Evolutionary conservation across 2,329 filamentous ascomycete species (phyloP).

Genomic region (Rutstroemia sp.): DNA sequence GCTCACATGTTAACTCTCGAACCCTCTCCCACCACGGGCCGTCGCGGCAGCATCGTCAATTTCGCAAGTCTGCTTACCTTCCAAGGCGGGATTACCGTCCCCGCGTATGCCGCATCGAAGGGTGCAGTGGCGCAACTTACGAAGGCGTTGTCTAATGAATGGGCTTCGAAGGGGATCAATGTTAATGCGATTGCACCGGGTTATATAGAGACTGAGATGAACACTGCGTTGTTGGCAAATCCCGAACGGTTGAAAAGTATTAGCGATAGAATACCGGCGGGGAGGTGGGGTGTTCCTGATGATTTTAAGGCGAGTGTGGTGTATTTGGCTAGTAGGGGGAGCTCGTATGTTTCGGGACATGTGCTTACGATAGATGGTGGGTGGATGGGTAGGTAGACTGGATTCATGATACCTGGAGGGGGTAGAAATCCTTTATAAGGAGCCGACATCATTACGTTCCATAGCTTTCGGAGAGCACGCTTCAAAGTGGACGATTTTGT

Average conservation of each 20-base stretch:
- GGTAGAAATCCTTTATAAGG: background rate
- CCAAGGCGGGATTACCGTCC: conserved; percentile 83
- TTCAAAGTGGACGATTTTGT: no score
- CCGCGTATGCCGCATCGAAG: conserved; percentile 81
- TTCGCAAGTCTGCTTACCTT: conserved; percentile 80
- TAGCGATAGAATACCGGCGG: conserved; percentile 72
- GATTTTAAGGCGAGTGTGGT: conserved; percentile 83
- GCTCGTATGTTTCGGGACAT: conserved; percentile 76
- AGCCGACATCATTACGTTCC: background rate
- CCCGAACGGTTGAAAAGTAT: conserved; percentile 64
- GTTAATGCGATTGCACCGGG: conserved; percentile 88
- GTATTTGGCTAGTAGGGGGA: conserved; percentile 69
- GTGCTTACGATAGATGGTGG: conserved; percentile 80
- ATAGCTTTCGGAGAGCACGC: no score
- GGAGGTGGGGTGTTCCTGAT: conserved; percentile 73
- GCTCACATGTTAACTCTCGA: conserved; percentile 60
- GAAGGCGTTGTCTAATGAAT: conserved; percentile 73
- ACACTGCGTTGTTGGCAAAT: conserved; percentile 71
- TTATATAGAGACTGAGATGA: conserved; percentile 95
- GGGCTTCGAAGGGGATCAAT: conserved; percentile 69
- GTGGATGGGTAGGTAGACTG: conserved; percentile 76
- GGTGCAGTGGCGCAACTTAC: conserved; percentile 68
- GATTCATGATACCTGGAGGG: background rate
- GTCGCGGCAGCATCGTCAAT: conserved; percentile 72
- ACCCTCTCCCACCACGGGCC: conserved; percentile 65